Conservation (phyloP, 352 stramenopile genomes). For the Globisporangium abappressorium region DNA sequence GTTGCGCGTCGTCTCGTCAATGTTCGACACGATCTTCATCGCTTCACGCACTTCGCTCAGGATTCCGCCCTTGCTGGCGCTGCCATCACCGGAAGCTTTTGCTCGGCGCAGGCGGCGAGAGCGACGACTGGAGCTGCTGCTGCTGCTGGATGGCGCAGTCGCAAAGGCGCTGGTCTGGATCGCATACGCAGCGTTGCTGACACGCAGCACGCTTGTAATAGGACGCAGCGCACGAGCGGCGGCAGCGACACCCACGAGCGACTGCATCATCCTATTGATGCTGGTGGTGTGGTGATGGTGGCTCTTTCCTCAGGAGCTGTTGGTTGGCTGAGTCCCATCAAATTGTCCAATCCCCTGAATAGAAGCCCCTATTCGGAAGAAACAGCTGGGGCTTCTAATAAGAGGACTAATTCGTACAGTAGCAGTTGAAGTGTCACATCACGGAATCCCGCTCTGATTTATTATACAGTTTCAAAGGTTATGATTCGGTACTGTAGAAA, state of each 20-base stretch:
- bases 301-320: neutral
- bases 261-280: conserved; percentile 2
- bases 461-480: neutral
- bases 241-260: neutral
- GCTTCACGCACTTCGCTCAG: conserved; percentile 35
- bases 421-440: conserved; percentile 5
- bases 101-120: conserved; percentile 41
- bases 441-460: neutral
- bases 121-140: conserved; percentile 29
- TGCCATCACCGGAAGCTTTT: conserved; percentile 17
- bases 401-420: neutral
- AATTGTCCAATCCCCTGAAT: neutral
- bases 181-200: neutral
- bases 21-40: conserved; percentile 48
- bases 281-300: conserved; percentile 6
- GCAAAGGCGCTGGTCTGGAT: conserved; percentile 13
- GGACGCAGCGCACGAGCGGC: conserved; percentile 8
- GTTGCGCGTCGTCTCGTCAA: conserved; percentile 62
- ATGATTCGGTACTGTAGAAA: neutral
- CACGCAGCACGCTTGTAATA: neutral
- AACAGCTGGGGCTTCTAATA: conserved; percentile 6
- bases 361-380: neutral
- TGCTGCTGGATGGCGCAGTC: neutral
- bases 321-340: conserved; percentile 8
- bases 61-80: conserved; percentile 10